Evolutionary conservation across 1,139 yeast species (phyloP).

Genomic region (Taphrina populina): DNA sequence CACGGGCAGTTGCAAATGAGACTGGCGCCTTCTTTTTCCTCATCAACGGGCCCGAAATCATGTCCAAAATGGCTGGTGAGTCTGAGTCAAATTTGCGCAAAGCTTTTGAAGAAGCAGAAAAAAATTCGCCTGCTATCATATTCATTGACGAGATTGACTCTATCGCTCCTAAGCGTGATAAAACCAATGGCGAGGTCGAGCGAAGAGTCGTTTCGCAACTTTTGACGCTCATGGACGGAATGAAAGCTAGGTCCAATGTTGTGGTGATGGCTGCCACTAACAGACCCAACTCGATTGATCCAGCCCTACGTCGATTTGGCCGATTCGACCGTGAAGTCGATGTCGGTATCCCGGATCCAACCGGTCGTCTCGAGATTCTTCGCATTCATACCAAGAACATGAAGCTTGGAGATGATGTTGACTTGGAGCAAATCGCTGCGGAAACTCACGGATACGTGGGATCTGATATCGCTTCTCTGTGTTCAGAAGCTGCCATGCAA

Average conservation of each 20-base stretch:
- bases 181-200: slow-evolving; percentile 98
- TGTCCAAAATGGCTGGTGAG: slow-evolving; percentile 99
- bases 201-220: slow-evolving; percentile 98
- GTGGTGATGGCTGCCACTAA: slow-evolving; percentile 96
- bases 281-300: slow-evolving; percentile 97
- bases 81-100: slow-evolving; percentile 95
- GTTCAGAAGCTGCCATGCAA: slow-evolving; percentile 98
- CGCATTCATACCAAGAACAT: slow-evolving; percentile 94
- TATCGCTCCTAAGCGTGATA: slow-evolving; percentile 99
- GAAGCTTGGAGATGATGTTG: slow-evolving; percentile 94
- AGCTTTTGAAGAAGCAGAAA: slow-evolving; percentile 99
- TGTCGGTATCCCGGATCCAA: slow-evolving; percentile 98
- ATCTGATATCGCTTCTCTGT: slow-evolving; percentile 87
- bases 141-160: slow-evolving; percentile 98
- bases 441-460: slow-evolving; percentile 99
- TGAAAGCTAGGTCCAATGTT: slow-evolving; percentile 96
- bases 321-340: slow-evolving; percentile 99
- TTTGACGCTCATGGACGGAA: slow-evolving; percentile 97
- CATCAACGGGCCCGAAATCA: slow-evolving; percentile 99
- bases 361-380: slow-evolving; percentile 94
- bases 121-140: slow-evolving; percentile 94
- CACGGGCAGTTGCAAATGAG: slow-evolving; percentile 98
- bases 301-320: slow-evolving; percentile 97
- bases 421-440: slow-evolving; percentile 83
- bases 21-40: slow-evolving; percentile 98